Conservation (phyloP, 805 yeast genomes). For the Nakazawaea peltata region DNA sequence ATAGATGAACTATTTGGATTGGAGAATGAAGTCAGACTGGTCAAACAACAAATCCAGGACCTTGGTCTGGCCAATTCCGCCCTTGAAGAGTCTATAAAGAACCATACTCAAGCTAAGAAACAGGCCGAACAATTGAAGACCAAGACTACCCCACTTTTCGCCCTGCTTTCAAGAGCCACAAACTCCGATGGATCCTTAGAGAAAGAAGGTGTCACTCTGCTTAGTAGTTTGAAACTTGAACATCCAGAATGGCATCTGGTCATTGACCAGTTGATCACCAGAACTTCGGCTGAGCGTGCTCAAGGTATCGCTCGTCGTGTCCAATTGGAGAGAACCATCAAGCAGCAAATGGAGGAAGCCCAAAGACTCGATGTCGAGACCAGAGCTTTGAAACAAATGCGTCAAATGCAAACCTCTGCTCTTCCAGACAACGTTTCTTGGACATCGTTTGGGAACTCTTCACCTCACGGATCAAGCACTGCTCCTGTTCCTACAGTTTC, state of each 20-base stretch:
- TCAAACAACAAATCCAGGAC: constrained; percentile 13
- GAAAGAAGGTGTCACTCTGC: constrained; percentile 8
- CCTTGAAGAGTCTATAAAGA: constrained; percentile 24
- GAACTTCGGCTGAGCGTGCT: constrained; percentile 4
- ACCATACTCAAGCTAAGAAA: constrained; percentile 18
- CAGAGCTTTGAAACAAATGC: constrained; percentile 1
- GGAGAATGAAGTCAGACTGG: background rate
- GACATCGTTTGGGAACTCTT: too few species aligned
- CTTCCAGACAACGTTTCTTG: too few species aligned
- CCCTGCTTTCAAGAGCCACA: constrained; percentile 13
- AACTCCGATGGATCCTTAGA: constrained; percentile 8
- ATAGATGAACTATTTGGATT: too few species aligned
- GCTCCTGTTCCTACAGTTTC: too few species aligned
- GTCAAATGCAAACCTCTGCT: too few species aligned
- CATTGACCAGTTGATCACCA: constrained; percentile 2
- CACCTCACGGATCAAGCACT: too few species aligned
- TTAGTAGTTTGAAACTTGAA: constrained; percentile 11
- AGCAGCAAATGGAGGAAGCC: background rate
- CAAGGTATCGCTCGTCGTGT: constrained; percentile 2
- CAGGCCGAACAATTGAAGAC: constrained; percentile 17
- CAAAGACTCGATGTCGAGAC: constrained; percentile 1
- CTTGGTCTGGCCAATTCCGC: constrained; percentile 20
- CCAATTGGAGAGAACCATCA: constrained; percentile 2
- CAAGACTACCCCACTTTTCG: constrained; percentile 17
- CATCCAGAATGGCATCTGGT: constrained; percentile 7